phyloP scores from a whole-genome alignment of 192 early-diverging fungal genomes.

The Gaertneriomyces sp. region DNA sequence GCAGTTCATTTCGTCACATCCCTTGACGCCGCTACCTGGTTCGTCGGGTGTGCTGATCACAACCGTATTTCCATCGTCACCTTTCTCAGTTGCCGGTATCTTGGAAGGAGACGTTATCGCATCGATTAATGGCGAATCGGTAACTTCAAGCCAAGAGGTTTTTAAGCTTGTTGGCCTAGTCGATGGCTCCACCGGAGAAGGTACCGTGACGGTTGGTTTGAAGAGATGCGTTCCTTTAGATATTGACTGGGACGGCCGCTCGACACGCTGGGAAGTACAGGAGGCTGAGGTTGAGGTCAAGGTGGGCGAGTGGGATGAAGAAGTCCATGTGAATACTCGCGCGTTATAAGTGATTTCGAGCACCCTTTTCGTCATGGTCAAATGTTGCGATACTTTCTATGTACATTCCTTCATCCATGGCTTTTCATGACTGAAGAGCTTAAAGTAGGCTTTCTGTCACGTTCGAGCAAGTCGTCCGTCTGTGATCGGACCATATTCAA shows the following conservation, averaged over 20 bases:
- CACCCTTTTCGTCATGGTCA: too few species aligned
- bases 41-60: constrained; percentile 35
- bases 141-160: constrained; percentile 37
- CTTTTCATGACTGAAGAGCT: too few species aligned
- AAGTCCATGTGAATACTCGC: constrained; percentile 3
- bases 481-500: too few species aligned
- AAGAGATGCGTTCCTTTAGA: constrained; percentile 41
- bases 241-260: constrained; percentile 36
- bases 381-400: too few species aligned
- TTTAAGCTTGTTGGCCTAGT: too few species aligned
- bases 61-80: constrained; percentile 34
- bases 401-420: too few species aligned
- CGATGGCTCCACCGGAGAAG: too few species aligned
- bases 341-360: too few species aligned
- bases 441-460: too few species aligned
- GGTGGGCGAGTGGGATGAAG: constrained; percentile 25
- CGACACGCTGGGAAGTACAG: constrained; percentile 19
- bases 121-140: constrained; percentile 26
- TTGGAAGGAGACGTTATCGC: constrained; percentile 46
- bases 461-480: too few species aligned
- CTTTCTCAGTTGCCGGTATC: constrained; percentile 35
- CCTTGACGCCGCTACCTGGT: constrained; percentile 21
- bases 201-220: constrained; percentile 24
- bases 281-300: constrained; percentile 17
- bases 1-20: constrained; percentile 28